Conservation (phyloP, 140 eudicot genomes). For the Oenanthe javanica region DNA sequence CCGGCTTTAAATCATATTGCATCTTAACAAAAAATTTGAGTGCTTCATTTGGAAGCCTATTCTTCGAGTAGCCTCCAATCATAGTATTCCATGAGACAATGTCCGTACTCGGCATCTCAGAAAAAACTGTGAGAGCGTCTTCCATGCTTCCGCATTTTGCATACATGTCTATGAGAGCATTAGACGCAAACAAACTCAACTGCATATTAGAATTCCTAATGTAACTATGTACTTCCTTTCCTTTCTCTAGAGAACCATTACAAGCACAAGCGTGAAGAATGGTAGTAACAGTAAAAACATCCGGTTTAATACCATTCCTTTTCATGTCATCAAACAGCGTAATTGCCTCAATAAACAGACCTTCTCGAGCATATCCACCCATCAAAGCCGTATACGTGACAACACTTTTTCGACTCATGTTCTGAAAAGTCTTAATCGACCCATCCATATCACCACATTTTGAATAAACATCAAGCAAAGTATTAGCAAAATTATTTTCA, state of each 20-base stretch:
- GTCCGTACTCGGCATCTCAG: conserved; percentile 29
- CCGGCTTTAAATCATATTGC: conserved; percentile 41
- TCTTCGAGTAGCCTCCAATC: conserved; percentile 66
- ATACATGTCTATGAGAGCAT: conserved; percentile 76
- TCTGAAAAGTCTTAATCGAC: conserved; percentile 35
- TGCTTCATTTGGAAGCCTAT: conserved; percentile 50
- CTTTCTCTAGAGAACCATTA: conserved; percentile 39
- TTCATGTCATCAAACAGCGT: conserved; percentile 45
- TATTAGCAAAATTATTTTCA: conserved; percentile 33
- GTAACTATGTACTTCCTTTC: conserved; percentile 49
- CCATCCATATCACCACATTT: conserved; percentile 59
- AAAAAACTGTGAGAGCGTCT: conserved; percentile 38
- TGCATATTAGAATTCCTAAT: conserved; percentile 32
- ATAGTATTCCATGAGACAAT: conserved; percentile 67
- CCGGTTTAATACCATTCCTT: conserved; percentile 36
- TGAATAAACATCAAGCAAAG: conserved; percentile 55
- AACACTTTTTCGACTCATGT: conserved; percentile 44
- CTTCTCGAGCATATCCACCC: conserved; percentile 44
- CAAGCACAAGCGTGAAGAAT: conserved; percentile 59
- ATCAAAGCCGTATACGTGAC: conserved; percentile 66
- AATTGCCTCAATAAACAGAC: conserved; percentile 34
- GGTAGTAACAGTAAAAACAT: conserved; percentile 42
- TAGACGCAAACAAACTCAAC: conserved; percentile 37
- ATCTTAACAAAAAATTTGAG: conserved; percentile 36
- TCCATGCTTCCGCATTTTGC: conserved; percentile 75